Evolutionary conservation across 1,284 basidiomycete species (phyloP).

Genomic region (Pseudozyma flocculosa): DNA sequence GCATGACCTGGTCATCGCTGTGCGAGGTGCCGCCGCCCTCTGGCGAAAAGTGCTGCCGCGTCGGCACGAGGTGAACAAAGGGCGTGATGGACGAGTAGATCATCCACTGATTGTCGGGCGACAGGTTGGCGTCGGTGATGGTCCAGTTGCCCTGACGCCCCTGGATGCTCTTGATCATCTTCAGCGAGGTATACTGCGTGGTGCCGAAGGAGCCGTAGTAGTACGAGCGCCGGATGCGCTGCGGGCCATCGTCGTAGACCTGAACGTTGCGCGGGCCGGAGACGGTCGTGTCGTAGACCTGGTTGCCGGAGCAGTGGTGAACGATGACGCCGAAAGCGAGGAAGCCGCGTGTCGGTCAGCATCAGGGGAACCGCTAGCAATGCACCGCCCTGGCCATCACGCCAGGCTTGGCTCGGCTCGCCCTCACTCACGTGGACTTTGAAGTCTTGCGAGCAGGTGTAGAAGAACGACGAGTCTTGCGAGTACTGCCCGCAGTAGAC

Average conservation of each 20-base stretch:
- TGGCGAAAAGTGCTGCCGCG: constrained; percentile 59
- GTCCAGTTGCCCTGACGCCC: constrained; percentile 52
- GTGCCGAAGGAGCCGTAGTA: constrained; percentile 35
- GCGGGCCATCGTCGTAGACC: constrained; percentile 27
- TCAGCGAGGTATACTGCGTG: constrained; percentile 60
- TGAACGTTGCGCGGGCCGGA: constrained; percentile 20
- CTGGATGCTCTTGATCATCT: constrained; percentile 52
- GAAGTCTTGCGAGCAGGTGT: constrained; percentile 68
- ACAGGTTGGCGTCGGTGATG: constrained; percentile 77
- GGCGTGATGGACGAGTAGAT: constrained; percentile 67
- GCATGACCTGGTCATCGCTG: constrained; percentile 46
- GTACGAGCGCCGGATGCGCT: constrained; percentile 18
- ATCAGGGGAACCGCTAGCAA: too few species aligned
- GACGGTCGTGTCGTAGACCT: constrained; percentile 22
- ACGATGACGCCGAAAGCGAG: too few species aligned
- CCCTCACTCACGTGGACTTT: constrained; percentile 62
- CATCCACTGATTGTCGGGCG: constrained; percentile 89
- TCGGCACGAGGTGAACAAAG: constrained; percentile 83
- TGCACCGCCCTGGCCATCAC: too few species aligned
- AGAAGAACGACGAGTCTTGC: constrained; percentile 59
- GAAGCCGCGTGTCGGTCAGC: too few species aligned
- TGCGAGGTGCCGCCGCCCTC: constrained; percentile 21
- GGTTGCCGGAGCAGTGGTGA: too few species aligned
- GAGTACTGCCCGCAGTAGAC: constrained; percentile 94
- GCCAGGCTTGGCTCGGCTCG: too few species aligned